phyloP scores from a whole-genome alignment of 352 stramenopile species.

The Pythium angustatum region DNA sequence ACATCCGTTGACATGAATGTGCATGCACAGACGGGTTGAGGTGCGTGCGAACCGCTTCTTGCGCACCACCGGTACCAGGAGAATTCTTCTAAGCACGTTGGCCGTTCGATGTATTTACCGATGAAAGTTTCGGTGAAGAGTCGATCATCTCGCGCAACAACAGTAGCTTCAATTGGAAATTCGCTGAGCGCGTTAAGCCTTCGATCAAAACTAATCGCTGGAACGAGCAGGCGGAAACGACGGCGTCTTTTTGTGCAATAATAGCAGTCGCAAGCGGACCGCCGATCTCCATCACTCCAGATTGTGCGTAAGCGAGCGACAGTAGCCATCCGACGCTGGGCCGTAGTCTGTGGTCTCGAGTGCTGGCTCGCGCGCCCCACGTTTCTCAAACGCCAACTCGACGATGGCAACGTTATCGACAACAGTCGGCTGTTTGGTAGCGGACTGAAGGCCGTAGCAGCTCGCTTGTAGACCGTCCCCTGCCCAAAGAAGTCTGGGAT shows the following conservation, averaged over 20 bases:
- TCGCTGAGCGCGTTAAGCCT: no score
- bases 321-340: conserved; percentile 19
- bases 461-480: conserved; percentile 2
- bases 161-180: no score
- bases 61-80: neutral
- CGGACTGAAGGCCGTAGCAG: neutral
- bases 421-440: neutral
- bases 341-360: neutral
- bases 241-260: conserved; percentile 11
- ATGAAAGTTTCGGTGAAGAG: no score
- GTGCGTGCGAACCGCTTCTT: neutral
- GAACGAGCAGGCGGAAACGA: neutral
- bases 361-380: neutral
- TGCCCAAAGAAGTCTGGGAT: neutral
- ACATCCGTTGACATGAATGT: neutral
- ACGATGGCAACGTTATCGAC: conserved; percentile 5
- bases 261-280: conserved; percentile 24
- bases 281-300: conserved; percentile 24
- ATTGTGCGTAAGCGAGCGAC: conserved; percentile 16
- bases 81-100: no score
- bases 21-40: neutral
- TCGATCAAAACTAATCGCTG: neutral
- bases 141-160: no score
- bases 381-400: neutral
- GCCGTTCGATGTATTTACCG: no score